Conservation (phyloP, 2,329 filamentous ascomycete genomes). For the Colletotrichum aenigma region DNA sequence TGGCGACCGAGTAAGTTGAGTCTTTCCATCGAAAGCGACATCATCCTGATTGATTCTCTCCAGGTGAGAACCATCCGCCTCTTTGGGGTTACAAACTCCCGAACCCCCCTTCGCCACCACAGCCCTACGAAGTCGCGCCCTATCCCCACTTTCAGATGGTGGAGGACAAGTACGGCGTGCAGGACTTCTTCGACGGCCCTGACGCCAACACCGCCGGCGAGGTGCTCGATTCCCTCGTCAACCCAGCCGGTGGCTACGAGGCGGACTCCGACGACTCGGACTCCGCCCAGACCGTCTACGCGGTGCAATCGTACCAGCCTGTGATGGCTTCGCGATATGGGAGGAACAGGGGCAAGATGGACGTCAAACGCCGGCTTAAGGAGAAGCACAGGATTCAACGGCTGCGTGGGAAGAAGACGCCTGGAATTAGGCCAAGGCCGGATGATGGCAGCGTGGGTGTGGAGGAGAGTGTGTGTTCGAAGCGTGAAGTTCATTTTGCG, state of each 20-base stretch:
- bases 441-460: background rate
- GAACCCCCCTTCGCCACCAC: background rate
- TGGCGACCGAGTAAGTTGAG: background rate
- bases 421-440: background rate
- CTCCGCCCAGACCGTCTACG: background rate
- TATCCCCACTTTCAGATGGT: background rate
- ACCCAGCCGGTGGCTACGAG: background rate
- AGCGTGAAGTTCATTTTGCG: background rate
- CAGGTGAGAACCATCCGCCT: rapidly evolving
- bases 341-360: background rate
- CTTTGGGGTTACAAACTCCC: background rate
- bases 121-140: background rate
- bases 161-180: background rate
- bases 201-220: background rate
- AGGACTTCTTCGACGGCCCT: background rate
- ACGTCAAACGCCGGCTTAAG: background rate
- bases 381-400: background rate
- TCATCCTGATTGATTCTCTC: background rate
- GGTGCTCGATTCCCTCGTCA: background rate
- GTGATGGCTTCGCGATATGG: background rate
- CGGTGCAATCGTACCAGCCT: background rate
- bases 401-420: background rate
- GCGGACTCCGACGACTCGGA: background rate
- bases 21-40: background rate
- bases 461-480: background rate